phyloP scores from a whole-genome alignment of 1,284 basidiomycete genomes.

The Ustilago hordei region DNA sequence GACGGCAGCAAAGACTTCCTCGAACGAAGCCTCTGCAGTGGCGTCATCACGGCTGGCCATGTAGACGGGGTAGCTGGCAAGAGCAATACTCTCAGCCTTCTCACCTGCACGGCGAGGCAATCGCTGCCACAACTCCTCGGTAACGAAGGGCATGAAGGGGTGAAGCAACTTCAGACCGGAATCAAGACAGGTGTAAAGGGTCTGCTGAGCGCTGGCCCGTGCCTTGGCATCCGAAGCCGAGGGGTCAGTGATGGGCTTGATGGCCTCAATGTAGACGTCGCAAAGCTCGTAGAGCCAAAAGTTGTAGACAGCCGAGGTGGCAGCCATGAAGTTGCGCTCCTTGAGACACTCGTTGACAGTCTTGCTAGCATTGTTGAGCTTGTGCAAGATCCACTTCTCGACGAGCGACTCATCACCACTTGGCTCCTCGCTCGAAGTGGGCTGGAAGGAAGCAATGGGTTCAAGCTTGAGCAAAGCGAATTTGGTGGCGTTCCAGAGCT shows the following conservation, averaged over 20 bases:
- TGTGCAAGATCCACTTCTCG: conserved; percentile 95
- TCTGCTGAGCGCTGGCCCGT: conserved; percentile 89
- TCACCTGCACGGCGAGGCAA: conserved; percentile 84
- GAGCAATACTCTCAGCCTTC: conserved; percentile 86
- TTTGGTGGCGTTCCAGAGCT: conserved; percentile 99
- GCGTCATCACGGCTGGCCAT: conserved; percentile 38
- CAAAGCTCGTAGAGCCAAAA: conserved; percentile 99
- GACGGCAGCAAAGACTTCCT: conserved; percentile 84
- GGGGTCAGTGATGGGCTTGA: conserved; percentile 83
- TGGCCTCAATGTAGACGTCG: conserved; percentile 94
- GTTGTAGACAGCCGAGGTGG: conserved; percentile 85
- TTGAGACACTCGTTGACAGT: conserved; percentile 82
- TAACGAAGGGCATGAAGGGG: conserved; percentile 99
- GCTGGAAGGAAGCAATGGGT: conserved; percentile 61
- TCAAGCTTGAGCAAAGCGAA: conserved; percentile 76
- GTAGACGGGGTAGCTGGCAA: conserved; percentile 83
- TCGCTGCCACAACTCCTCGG: conserved; percentile 98
- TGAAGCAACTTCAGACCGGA: conserved; percentile 89
- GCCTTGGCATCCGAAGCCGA: conserved; percentile 78
- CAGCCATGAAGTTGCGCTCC: conserved; percentile 91
- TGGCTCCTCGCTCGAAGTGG: conserved; percentile 73
- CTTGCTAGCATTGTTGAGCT: conserved; percentile 83
- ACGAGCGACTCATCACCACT: conserved; percentile 90
- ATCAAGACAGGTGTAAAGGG: conserved; percentile 94
- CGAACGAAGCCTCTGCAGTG: conserved; percentile 73